phyloP scores from a whole-genome alignment of 1,284 basidiomycete genomes.

The Wolfiporia cocos region DNA sequence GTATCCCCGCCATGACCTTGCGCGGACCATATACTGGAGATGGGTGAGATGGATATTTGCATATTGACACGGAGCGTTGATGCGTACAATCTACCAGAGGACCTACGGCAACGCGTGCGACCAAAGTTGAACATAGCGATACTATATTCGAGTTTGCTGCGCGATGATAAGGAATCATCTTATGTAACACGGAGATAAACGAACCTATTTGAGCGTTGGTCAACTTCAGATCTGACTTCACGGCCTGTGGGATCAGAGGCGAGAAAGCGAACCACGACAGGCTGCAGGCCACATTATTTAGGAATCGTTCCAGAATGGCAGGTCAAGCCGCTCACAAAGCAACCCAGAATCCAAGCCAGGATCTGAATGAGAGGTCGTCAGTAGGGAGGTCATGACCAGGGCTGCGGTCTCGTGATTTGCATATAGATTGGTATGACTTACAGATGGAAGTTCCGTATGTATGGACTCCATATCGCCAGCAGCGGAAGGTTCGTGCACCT shows the following conservation, averaged over 20 bases:
- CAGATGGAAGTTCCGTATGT: constrained; percentile 48
- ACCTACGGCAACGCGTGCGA: constrained; percentile 49
- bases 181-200: background rate
- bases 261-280: constrained; percentile 66
- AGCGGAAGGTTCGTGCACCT: constrained; percentile 53
- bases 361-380: constrained; percentile 15
- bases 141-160: constrained; percentile 53
- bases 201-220: constrained; percentile 37
- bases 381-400: background rate
- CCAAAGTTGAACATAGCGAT: constrained; percentile 47
- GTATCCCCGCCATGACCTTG: constrained; percentile 53
- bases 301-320: constrained; percentile 12
- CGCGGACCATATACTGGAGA: constrained; percentile 43
- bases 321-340: constrained; percentile 28
- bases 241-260: constrained; percentile 55
- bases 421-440: constrained; percentile 15
- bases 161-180: background rate
- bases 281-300: constrained; percentile 20
- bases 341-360: constrained; percentile 43
- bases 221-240: constrained; percentile 49
- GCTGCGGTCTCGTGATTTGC: background rate
- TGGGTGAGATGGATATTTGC: background rate
- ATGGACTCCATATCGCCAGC: constrained; percentile 45
- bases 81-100: constrained; percentile 47
- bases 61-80: no score